Conservation (phyloP, 345 rosid genomes). For the Populus alba region DNA sequence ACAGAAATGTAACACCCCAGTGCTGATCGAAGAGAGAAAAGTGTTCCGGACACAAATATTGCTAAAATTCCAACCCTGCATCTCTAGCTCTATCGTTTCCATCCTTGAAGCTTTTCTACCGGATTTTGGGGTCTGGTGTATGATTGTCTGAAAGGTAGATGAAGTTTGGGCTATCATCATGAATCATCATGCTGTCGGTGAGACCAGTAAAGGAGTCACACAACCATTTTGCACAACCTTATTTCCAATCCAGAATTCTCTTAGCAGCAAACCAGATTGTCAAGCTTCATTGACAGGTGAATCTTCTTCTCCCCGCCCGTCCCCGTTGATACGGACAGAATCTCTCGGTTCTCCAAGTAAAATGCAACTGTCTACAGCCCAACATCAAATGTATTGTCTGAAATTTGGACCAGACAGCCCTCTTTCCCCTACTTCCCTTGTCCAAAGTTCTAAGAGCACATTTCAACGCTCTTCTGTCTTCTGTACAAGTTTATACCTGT, state of each 20-base stretch:
- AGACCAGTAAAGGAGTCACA: constrained; percentile 12
- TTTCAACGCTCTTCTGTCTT: constrained; percentile 73
- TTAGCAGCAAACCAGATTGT: constrained; percentile 30
- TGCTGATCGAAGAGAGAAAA: not conserved
- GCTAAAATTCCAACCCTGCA: not conserved
- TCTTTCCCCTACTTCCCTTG: constrained; percentile 39
- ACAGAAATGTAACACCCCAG: constrained; percentile 8
- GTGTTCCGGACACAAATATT: not conserved
- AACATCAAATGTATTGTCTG: constrained; percentile 18
- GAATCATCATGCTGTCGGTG: constrained; percentile 16
- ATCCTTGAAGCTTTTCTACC: not conserved
- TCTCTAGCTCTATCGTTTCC: not conserved
- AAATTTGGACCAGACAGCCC: constrained; percentile 40
- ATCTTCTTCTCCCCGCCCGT: constrained; percentile 30
- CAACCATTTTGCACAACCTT: constrained; percentile 1
- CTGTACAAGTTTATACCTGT: constrained; percentile 71
- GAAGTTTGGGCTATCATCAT: constrained; percentile 4
- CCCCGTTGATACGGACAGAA: constrained; percentile 40
- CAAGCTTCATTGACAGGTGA: constrained; percentile 27
- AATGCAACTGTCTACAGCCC: constrained; percentile 14
- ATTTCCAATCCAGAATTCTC: constrained; percentile 21
- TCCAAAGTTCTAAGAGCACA: constrained; percentile 33
- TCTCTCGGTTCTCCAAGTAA: constrained; percentile 27
- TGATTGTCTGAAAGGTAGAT: not conserved
- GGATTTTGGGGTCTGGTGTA: not conserved